phyloP scores from a whole-genome alignment of 805 yeast genomes.

The Candida incommunis region DNA sequence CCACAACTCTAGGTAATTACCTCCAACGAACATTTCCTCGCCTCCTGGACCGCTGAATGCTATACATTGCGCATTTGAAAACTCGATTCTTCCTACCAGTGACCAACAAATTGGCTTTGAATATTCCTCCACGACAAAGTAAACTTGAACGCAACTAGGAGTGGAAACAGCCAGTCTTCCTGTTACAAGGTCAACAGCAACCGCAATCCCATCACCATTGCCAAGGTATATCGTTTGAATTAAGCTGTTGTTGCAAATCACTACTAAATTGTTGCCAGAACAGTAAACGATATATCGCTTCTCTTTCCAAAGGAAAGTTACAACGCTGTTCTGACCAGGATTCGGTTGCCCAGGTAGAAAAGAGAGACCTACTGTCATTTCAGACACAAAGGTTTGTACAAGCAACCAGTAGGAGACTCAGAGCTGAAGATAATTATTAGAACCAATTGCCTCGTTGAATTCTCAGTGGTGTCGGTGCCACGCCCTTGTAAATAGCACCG shows the following conservation, averaged over 20 bases:
- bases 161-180: slow-evolving; percentile 30
- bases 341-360: slow-evolving; percentile 81
- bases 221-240: slow-evolving; percentile 63
- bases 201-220: slow-evolving; percentile 48
- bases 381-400: too few relatives aligned
- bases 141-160: slow-evolving; percentile 12
- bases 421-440: too few relatives aligned
- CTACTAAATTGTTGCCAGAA: slow-evolving; percentile 77
- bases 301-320: slow-evolving; percentile 51
- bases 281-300: slow-evolving; percentile 54
- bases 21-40: slow-evolving; percentile 18
- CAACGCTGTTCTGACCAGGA: slow-evolving; percentile 35
- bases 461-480: too few relatives aligned
- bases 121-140: slow-evolving; percentile 11
- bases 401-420: too few relatives aligned
- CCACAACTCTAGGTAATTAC: slow-evolving; percentile 30
- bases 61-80: slow-evolving; percentile 47
- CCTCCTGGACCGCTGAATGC: slow-evolving; percentile 36
- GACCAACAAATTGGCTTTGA: slow-evolving; percentile 9
- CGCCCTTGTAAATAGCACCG: too few relatives aligned
- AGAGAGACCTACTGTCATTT: too few relatives aligned
- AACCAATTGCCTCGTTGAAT: too few relatives aligned
- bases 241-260: slow-evolving; percentile 32
- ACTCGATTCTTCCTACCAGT: slow-evolving; percentile 1
- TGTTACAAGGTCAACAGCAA: slow-evolving; percentile 44